Base-by-base conservation (phyloP, 441 rosid genomes). In the Erodium moschatum region DNA sequence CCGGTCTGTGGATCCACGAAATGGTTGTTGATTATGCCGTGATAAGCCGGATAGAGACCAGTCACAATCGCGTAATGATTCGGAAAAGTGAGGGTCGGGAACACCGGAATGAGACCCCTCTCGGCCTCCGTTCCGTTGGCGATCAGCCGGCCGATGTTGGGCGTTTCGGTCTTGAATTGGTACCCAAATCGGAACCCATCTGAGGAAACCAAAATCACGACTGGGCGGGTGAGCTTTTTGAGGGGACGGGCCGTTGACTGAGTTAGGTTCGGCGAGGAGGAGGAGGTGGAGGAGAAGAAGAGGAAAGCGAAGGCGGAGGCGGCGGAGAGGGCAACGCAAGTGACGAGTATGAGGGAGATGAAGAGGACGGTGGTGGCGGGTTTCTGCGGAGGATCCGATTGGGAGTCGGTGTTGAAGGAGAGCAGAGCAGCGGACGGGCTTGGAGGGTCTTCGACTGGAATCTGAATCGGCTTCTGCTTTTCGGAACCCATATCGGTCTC, bases 111-210 rank as follows among this genome's bases (percentile, higher is more conserved):
- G 74, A 90, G 64, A 77, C 98, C 98, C 40, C 72, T 79, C 64
- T 90, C 92, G 0, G 97, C 98, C 78, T 89, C 97, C 0, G 96
- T 90, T 31, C 97, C 98, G n/a, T 85, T 84, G 12, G 78, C 69
- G 64, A 90, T 86, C 81, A 92, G 70, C 3, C 98, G 83, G 78
- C 78, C 87, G 44, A 92, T 90, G 68, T 78, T 90, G 0, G 97
- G 98, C 2, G 87, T 69, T 0, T 80, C 61, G 70, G 90, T 74
- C 82, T 92, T 92, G 87, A 77, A 85, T 63, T 92, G 98, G 86
- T 90, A 92, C 33, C 97, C 96, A 76, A 93, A 93, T 44, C 97
- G 88, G 77, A 93, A 93, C 74, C 98, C 98, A 58, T 93, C 98
- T 0, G 92, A 87, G 18, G 98, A 93, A 66, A 93, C 78, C 81